Evolutionary conservation across 345 rosid genomes (phyloP).

Genomic region (Salix viminalis): DNA sequence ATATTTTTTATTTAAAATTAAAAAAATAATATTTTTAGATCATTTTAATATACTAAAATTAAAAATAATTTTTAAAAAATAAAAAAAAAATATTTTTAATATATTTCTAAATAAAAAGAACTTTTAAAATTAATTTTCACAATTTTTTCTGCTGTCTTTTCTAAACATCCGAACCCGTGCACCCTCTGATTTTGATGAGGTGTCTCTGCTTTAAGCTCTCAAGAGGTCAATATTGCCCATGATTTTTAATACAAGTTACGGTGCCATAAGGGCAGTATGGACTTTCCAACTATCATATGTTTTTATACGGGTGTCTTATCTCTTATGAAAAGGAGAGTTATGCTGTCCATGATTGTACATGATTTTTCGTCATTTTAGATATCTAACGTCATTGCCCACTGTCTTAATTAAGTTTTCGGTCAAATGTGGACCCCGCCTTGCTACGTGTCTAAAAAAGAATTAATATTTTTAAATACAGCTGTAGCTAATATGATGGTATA

Average conservation of each 20-base stretch:
- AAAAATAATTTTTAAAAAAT: no score
- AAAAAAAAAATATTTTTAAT: no score
- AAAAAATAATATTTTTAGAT: no score
- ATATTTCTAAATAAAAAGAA: no score
- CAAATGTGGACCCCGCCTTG: neutral
- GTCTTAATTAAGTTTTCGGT: slow-evolving; percentile 4
- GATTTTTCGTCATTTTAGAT: neutral
- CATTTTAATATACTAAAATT: no score
- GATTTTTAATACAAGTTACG: neutral
- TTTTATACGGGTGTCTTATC: neutral
- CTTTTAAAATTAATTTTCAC: no score
- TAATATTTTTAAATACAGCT: no score
- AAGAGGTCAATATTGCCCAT: slow-evolving; percentile 12
- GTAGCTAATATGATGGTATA: no score
- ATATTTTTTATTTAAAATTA: no score
- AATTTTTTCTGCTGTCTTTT: no score
- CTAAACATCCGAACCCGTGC: no score
- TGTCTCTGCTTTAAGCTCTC: neutral
- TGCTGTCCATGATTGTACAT: slow-evolving; percentile 4
- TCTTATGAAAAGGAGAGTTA: neutral
- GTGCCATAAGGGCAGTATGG: neutral
- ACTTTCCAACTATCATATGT: neutral
- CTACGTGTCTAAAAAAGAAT: no score
- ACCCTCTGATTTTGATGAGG: neutral
- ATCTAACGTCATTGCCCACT: neutral